These are phyloP conservation scores for Russula lepida DNA, from an alignment of 768 basidiomycete species.

Conservation along the genomic window DNA sequence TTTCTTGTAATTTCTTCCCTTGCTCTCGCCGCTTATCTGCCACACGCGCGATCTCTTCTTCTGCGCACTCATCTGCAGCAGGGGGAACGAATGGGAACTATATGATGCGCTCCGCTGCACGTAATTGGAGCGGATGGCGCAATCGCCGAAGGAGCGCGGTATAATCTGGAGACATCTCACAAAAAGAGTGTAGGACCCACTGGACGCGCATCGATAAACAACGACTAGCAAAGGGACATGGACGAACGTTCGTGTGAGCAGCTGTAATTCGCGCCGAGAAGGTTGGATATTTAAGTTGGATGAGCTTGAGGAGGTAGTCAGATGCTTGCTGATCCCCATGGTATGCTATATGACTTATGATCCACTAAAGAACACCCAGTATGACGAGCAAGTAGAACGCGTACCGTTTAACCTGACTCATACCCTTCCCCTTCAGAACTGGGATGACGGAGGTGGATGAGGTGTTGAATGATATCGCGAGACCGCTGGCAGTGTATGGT, in stretches of 20 bases:
- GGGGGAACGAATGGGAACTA: slow-evolving; percentile 77
- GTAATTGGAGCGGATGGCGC: slow-evolving; percentile 57
- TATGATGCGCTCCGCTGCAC: slow-evolving; percentile 58
- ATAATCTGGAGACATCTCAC: slow-evolving; percentile 78
- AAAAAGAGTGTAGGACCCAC: slow-evolving; percentile 90
- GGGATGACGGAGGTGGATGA: slow-evolving; percentile 89
- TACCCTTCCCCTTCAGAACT: slow-evolving; percentile 69
- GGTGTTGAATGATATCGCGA: slow-evolving; percentile 87
- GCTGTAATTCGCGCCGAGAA: slow-evolving; percentile 81
- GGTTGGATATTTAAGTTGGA: slow-evolving; percentile 90
- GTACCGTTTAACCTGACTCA: slow-evolving; percentile 83
- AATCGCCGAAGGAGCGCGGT: slow-evolving; percentile 53
- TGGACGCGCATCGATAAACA: slow-evolving; percentile 26
- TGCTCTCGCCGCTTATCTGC: slow-evolving; percentile 80
- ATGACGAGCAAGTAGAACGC: slow-evolving; percentile 8
- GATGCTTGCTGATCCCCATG: slow-evolving; percentile 90
- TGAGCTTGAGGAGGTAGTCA: slow-evolving; percentile 86
- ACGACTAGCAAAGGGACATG: background rate
- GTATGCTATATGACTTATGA: slow-evolving; percentile 56
- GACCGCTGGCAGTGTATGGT: slow-evolving; percentile 57
- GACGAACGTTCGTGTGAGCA: slow-evolving; percentile 64
- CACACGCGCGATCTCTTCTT: slow-evolving; percentile 75
- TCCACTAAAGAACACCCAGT: background rate
- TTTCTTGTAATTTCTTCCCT: slow-evolving; percentile 81
- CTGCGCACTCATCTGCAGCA: slow-evolving; percentile 73